Evolutionary conservation across 176 grass and related monocot genomes (phyloP), one percentile per base, ranked within the genome.

Genomic region (Avena sativa): DNA sequence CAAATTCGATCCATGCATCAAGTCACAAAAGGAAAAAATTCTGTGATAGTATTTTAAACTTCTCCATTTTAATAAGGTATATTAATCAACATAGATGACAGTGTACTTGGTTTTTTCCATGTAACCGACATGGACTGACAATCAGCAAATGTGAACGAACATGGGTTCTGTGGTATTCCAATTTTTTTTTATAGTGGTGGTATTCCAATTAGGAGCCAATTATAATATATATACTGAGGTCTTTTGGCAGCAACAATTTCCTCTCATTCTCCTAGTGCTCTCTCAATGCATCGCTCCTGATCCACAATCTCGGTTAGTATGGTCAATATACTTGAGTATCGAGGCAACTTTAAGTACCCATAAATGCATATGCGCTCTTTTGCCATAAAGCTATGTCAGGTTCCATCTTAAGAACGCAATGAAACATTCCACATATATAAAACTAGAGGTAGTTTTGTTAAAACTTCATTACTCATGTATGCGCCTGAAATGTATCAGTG

Each of bases 331-430:
- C 21, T 47, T 43, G 12, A 36, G 34, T 19, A 53, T 49, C 48
- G 8, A 88, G 34, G 17, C 40, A 79, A 70, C 4, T 71, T 76
- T 62, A 79, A 47, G 44, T 47, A 47, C 44, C 44, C 44, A 47
- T 9, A 47, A 46, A 47, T 47, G 44, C 44, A 9, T 47, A 47
- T 47, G 12, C 62, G 56, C 53, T 83, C 61, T 90, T 74, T 82
- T 78, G n/a, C 32, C 76, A 79, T 30, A 90, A 87, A 30, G 28
- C 38, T 52, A 55, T 44, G 23, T 90, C 46, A 21, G 9, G n/a
- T 83, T 70, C 17, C 78, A 83, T 71, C 21, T 63, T 82, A 71
- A 70, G 12, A 71, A 78, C 4, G 20, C 15, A 53, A 74, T 3
- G 12, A 34, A 69, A 34, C 34, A 83, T 76, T 59, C 62, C 34